These are phyloP conservation scores for Ustilago hordei DNA, from an alignment of 1,284 basidiomycete genomes.

Conservation along the genomic window DNA sequence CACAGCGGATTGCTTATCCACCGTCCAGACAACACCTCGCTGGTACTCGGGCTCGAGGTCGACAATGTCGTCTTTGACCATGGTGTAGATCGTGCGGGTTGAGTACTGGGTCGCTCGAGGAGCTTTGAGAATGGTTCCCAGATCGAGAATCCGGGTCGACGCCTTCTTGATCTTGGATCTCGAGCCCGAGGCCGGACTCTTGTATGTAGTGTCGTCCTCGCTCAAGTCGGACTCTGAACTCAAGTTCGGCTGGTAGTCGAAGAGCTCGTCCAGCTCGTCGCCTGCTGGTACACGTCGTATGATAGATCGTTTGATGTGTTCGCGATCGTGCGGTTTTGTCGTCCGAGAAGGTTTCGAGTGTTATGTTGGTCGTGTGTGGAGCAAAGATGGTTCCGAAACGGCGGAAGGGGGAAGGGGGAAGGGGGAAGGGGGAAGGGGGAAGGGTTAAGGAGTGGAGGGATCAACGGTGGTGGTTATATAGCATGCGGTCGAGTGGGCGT, in stretches of 20 bases:
- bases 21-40: constrained; percentile 54
- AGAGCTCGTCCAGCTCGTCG: constrained; percentile 47
- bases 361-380: not conserved
- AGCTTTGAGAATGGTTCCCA: constrained; percentile 36
- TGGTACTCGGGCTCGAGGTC: constrained; percentile 62
- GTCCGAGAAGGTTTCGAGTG: not conserved
- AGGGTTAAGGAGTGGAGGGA: not conserved
- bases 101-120: constrained; percentile 39
- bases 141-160: constrained; percentile 55
- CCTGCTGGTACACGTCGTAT: not conserved
- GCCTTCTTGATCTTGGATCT: constrained; percentile 14
- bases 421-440: not conserved
- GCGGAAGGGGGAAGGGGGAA: not conserved
- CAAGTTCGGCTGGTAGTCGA: constrained; percentile 23
- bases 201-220: constrained; percentile 15
- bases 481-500: not conserved
- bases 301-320: not conserved
- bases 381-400: no score
- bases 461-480: not conserved
- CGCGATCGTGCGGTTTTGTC: not conserved
- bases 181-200: constrained; percentile 13
- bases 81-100: constrained; percentile 29
- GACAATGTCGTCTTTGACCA: constrained; percentile 42
- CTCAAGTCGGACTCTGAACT: constrained; percentile 20
- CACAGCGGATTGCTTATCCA: constrained; percentile 51